Evolutionary conservation across 148 eudicot species (phyloP).

Genomic region (Silene conica): DNA sequence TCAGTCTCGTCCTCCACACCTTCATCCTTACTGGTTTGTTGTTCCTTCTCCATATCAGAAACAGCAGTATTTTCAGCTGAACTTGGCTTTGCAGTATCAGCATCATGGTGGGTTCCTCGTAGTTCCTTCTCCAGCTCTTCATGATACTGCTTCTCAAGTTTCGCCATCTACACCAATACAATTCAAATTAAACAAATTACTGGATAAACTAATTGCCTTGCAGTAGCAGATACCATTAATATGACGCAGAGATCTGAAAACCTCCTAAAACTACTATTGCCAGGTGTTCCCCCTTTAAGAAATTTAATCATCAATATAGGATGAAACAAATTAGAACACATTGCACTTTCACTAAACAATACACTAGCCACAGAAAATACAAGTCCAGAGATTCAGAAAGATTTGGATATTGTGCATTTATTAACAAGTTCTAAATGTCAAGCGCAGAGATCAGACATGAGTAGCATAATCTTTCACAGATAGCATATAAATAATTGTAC

Average conservation of each 20-base stretch:
- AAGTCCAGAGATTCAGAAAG: neutral
- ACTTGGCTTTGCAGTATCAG: constrained; percentile 18
- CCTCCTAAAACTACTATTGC: neutral
- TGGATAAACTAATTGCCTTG: neutral
- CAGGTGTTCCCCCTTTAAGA: neutral
- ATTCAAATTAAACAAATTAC: neutral
- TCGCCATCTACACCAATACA: constrained; percentile 42
- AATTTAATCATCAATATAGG: too few species aligned
- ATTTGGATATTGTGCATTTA: neutral
- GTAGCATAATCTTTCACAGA: neutral
- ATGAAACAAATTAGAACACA: too few species aligned
- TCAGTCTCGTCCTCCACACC: constrained; percentile 38
- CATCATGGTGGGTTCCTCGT: constrained; percentile 30
- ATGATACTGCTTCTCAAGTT: constrained; percentile 48
- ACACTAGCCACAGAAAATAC: constrained; percentile 2
- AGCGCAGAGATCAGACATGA: neutral
- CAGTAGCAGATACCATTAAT: neutral
- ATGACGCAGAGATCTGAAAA: too few species aligned
- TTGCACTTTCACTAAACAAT: neutral
- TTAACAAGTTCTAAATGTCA: neutral
- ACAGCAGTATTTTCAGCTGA: constrained; percentile 25
- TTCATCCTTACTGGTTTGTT: constrained; percentile 27
- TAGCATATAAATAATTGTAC: constrained; percentile 26
- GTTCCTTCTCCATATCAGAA: constrained; percentile 18
- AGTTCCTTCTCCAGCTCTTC: constrained; percentile 70